Percentiles rank a stretch among this genome's conserved stretches.
Conservation (phyloP, 2,329 filamentous ascomycete species). For the Epichloe scottii region DNA sequence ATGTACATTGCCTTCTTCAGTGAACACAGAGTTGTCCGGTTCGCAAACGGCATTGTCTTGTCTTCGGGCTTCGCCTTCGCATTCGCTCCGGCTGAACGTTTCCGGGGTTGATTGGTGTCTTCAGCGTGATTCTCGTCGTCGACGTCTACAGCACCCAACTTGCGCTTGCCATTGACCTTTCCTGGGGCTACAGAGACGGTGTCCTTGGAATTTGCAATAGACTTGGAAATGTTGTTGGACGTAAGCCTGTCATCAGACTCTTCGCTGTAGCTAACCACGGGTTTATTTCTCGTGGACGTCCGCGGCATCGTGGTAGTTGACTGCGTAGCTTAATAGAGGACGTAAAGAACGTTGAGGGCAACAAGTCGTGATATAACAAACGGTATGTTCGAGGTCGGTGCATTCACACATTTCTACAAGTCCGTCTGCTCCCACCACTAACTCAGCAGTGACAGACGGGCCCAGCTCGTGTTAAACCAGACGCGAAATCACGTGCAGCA, state of each 20-base stretch:
- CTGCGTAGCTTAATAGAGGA: background rate
- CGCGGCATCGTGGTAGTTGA: constrained; percentile 19
- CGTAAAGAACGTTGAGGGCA: background rate
- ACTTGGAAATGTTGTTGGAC: constrained; percentile 6
- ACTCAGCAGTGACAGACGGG: no score
- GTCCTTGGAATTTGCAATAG: constrained; percentile 12
- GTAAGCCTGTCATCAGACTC: constrained; percentile 8
- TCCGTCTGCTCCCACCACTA: no score
- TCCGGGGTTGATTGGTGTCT: constrained; percentile 25
- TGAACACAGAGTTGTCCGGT: constrained; percentile 49
- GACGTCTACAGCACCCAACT: constrained; percentile 12
- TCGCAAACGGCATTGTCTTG: constrained; percentile 48
- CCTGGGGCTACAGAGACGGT: constrained; percentile 6
- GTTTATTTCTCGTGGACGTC: constrained; percentile 20
- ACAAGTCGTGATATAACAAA: background rate
- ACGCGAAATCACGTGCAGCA: constrained; percentile 11
- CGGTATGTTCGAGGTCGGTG: background rate
- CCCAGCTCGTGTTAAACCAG: background rate
- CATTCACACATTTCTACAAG: no score
- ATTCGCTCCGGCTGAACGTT: constrained; percentile 25
- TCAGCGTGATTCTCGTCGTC: constrained; percentile 8
- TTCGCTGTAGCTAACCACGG: constrained; percentile 20
- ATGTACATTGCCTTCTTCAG: constrained; percentile 66
- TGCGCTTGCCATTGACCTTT: constrained; percentile 10
- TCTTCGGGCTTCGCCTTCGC: constrained; percentile 19